These are phyloP conservation scores for Madurella mycetomatis DNA, from an alignment of 2,329 filamentous ascomycete species.

Conservation along the genomic window DNA sequence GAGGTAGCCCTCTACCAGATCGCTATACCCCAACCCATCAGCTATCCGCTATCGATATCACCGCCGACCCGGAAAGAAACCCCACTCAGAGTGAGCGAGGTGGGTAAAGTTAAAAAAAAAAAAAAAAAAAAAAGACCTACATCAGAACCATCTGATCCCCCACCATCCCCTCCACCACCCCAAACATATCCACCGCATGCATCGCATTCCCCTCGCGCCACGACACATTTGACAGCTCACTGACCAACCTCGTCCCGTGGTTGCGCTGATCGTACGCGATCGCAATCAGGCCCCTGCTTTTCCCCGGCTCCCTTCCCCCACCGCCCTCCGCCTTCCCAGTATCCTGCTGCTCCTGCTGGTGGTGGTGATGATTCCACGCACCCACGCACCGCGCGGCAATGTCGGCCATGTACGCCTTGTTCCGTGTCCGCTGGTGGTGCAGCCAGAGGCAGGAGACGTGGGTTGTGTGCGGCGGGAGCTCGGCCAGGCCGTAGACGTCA, in stretches of 20 bases:
- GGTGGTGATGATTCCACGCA: constrained; percentile 57
- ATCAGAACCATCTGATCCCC: constrained; percentile 72
- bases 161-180: constrained; percentile 66
- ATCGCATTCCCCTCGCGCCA: constrained; percentile 75
- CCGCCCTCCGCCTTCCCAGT: constrained; percentile 40
- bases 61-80: not conserved
- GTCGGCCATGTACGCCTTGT: constrained; percentile 68
- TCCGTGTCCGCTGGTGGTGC: constrained; percentile 72
- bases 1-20: constrained; percentile 71
- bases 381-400: constrained; percentile 65
- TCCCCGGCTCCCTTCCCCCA: not conserved
- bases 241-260: constrained; percentile 71
- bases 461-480: constrained; percentile 53
- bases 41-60: not conserved
- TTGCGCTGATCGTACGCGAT: constrained; percentile 90
- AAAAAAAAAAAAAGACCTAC: constrained; percentile 13
- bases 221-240: constrained; percentile 64
- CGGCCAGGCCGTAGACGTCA: constrained; percentile 75
- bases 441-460: constrained; percentile 82
- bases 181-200: constrained; percentile 92
- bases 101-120: not conserved
- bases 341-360: constrained; percentile 40
- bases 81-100: not conserved
- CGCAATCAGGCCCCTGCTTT: constrained; percentile 63
- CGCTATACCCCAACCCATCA: constrained; percentile 29